Conservation (phyloP, 306 rosid species). For the Trifolium subterraneum region DNA sequence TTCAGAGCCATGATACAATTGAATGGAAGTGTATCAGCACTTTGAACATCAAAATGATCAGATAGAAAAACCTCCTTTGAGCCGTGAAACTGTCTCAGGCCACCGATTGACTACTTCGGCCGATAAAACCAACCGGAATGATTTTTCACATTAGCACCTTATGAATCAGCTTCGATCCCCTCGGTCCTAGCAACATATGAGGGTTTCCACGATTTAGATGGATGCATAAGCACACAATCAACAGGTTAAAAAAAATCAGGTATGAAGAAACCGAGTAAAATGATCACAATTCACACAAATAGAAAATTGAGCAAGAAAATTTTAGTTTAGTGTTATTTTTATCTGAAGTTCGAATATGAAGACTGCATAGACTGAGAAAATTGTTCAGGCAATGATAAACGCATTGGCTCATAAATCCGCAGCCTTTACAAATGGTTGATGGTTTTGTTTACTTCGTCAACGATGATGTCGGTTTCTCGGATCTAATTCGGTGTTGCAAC, state of each 20-base stretch:
- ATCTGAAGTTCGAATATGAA: no score
- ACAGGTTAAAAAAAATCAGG: conserved; percentile 48
- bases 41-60: conserved; percentile 89
- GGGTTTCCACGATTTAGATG: conserved; percentile 75
- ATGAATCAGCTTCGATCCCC: conserved; percentile 89
- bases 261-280: background rate
- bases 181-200: conserved; percentile 94
- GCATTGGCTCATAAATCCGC: no score
- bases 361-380: no score
- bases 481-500: no score
- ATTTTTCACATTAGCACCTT: conserved; percentile 91
- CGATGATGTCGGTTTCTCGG: no score
- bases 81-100: conserved; percentile 94
- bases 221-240: conserved; percentile 93
- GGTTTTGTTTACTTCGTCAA: no score
- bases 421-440: no score
- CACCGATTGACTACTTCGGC: conserved; percentile 97
- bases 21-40: conserved; percentile 97
- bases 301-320: background rate
- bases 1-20: conserved; percentile 88
- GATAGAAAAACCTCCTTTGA: conserved; percentile 91
- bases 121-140: conserved; percentile 92
- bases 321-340: no score
- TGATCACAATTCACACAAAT: background rate
- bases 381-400: no score